Conservation (phyloP, 257 asterid genomes). For the Nicotiana tabacum region DNA sequence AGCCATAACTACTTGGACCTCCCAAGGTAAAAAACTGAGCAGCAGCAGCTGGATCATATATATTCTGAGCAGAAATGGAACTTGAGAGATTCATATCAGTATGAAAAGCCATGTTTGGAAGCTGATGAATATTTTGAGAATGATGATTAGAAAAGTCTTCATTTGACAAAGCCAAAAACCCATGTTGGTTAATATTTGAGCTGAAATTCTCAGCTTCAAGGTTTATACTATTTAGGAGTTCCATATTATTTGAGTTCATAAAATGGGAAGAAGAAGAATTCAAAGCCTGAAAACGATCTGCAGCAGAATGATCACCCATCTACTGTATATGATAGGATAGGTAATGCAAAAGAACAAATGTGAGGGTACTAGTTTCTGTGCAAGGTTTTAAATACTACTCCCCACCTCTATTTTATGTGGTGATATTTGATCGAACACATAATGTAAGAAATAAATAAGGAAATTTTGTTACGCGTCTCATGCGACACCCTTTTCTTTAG, state of each 20-base stretch:
- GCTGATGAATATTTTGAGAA: constrained; percentile 26
- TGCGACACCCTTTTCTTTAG: too few relatives aligned
- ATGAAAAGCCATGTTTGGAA: constrained; percentile 23
- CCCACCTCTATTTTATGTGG: neutral
- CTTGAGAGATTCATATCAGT: constrained; percentile 26
- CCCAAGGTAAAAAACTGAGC: constrained; percentile 38
- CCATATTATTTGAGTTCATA: constrained; percentile 31
- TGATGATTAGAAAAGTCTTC: constrained; percentile 32
- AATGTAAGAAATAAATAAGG: neutral
- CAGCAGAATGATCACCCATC: constrained; percentile 2
- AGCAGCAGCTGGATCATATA: constrained; percentile 17
- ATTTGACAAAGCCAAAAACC: constrained; percentile 25
- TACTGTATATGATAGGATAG: constrained; percentile 12
- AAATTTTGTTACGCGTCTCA: too few relatives aligned
- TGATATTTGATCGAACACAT: too few relatives aligned
- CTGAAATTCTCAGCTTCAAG: constrained; percentile 23
- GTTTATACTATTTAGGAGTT: constrained; percentile 6
- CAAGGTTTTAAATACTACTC: neutral
- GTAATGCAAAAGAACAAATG: constrained; percentile 3
- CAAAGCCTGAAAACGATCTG: neutral
- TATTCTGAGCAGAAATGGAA: neutral
- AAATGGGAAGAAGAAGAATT: constrained; percentile 7
- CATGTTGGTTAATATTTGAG: constrained; percentile 27
- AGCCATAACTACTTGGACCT: constrained; percentile 20
- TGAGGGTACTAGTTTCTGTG: neutral